Evolutionary conservation across 345 rosid genomes (phyloP).

Genomic region (Populus nigra): DNA sequence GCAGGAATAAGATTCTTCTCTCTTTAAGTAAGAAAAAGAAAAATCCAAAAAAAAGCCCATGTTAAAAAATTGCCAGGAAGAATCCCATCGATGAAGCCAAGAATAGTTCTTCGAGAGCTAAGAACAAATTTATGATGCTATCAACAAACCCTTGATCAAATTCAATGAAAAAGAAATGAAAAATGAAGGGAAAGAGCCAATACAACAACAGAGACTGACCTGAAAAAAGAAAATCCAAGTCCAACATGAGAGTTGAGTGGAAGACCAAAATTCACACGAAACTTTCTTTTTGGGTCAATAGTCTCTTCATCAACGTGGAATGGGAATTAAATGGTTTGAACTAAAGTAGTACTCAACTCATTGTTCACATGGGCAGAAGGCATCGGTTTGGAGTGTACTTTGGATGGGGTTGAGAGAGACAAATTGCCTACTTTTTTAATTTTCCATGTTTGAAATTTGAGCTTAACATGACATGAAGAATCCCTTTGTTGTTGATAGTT

Average conservation of each 20-base stretch:
- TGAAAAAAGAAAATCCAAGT: neutral
- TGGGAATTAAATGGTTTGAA: neutral
- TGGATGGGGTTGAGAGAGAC: neutral
- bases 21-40: neutral
- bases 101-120: neutral
- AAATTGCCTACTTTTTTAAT: neutral
- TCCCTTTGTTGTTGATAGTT: neutral
- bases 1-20: conserved; percentile 34
- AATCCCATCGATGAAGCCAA: neutral
- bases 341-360: neutral
- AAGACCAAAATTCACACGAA: neutral
- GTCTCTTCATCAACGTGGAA: neutral
- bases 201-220: neutral
- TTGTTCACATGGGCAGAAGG: neutral
- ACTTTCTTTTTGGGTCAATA: neutral
- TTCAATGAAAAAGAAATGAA: no score
- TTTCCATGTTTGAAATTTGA: neutral
- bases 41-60: neutral
- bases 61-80: neutral
- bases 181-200: neutral
- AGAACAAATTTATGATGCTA: neutral
- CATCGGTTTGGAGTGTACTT: neutral
- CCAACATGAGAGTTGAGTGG: neutral
- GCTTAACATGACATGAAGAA: neutral
- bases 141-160: neutral